Conservation (phyloP, 257 asterid species). For the Ophiorrhiza pumila region DNA sequence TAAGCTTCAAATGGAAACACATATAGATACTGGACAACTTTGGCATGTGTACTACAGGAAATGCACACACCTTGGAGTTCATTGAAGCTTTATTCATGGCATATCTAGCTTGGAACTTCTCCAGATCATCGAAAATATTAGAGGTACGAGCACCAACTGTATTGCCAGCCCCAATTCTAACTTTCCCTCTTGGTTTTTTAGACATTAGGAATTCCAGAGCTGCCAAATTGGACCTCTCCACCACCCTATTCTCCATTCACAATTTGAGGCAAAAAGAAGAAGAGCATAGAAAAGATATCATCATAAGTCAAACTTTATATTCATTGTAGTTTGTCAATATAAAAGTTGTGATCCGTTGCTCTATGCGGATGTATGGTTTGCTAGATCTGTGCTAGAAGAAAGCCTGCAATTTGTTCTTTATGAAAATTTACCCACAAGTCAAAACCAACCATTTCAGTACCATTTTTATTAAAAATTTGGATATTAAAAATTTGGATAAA, state of each 20-base stretch:
- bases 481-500: no score
- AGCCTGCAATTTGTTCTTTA: neutral
- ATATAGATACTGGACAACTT: neutral
- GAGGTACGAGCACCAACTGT: slow-evolving; percentile 61
- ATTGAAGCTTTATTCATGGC: slow-evolving; percentile 40
- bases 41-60: neutral
- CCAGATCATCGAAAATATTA: slow-evolving; percentile 66
- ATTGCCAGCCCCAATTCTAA: slow-evolving; percentile 65
- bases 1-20: neutral
- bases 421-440: no score
- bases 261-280: neutral
- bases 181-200: slow-evolving; percentile 71
- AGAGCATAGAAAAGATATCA: neutral
- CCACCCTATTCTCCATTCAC: slow-evolving; percentile 37
- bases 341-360: neutral
- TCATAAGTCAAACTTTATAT: neutral
- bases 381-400: neutral
- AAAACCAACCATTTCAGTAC: no score
- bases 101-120: slow-evolving; percentile 69
- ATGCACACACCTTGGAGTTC: slow-evolving; percentile 42
- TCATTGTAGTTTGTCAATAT: neutral
- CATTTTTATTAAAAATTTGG: no score
- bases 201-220: slow-evolving; percentile 93
- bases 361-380: neutral
- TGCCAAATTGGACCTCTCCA: slow-evolving; percentile 71